Conservation (phyloP, 192 early-diverging fungal species). For the Umbelopsis vinacea region DNA sequence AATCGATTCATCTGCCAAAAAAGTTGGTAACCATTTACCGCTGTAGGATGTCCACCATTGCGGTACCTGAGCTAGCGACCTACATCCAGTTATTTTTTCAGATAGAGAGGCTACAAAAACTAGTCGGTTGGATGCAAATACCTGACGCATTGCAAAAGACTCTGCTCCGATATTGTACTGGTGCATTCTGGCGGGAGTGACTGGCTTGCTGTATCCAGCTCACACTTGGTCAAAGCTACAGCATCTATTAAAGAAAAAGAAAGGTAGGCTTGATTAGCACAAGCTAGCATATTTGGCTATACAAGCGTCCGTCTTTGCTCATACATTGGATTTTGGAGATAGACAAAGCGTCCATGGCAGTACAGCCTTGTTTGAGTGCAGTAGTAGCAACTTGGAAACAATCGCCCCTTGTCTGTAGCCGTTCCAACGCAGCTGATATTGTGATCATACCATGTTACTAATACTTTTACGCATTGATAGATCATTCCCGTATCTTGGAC, state of each 20-base stretch:
- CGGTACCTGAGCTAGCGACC: not conserved
- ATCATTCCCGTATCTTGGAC: not conserved
- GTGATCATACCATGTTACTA: too few species aligned
- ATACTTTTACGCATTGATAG: not conserved
- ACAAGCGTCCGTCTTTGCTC: not conserved
- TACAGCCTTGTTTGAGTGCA: not conserved
- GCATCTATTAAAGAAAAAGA: not conserved
- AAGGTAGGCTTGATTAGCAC: not conserved
- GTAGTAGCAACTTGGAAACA: slow-evolving; percentile 1
- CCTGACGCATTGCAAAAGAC: not conserved
- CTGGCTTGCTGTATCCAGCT: not conserved
- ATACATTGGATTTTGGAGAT: slow-evolving; percentile 9
- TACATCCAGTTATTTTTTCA: not conserved
- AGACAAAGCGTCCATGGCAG: not conserved
- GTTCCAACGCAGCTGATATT: not conserved
- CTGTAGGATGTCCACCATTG: slow-evolving; percentile 20
- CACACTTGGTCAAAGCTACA: not conserved
- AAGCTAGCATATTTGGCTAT: not conserved
- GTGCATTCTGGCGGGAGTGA: not conserved
- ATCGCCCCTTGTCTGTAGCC: not conserved
- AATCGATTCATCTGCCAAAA: not conserved
- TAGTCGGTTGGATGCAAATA: not conserved
- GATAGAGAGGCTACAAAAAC: too few species aligned
- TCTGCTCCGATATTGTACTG: not conserved
- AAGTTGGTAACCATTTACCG: not conserved